These are phyloP conservation scores for Xylaria grammica DNA, from an alignment of 495 filamentous ascomycete species.

Conservation along the genomic window DNA sequence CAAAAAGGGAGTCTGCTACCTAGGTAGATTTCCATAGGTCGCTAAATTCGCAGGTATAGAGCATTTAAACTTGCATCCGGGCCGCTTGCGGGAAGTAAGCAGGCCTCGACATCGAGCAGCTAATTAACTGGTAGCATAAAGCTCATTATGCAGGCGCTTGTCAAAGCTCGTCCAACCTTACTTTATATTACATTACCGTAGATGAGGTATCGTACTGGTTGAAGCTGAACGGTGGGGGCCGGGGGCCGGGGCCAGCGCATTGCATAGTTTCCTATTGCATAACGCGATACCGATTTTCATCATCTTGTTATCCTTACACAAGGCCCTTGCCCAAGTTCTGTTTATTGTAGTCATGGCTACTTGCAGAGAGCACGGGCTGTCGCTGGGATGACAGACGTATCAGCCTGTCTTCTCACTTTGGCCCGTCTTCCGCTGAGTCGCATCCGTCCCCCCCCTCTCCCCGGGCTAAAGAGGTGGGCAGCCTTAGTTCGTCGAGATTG, in stretches of 20 bases:
- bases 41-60: neutral
- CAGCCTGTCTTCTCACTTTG: constrained; percentile 1
- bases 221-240: too few species aligned
- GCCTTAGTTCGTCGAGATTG: neutral
- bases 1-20: too few species aligned
- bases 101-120: neutral
- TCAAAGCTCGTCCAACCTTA: neutral
- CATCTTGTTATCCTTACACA: neutral
- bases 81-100: neutral
- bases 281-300: neutral
- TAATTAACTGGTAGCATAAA: neutral
- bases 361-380: neutral
- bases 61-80: neutral
- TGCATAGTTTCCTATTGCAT: too few species aligned
- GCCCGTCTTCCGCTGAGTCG: neutral
- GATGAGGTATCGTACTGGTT: too few species aligned
- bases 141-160: neutral
- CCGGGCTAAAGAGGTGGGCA: neutral
- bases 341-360: neutral
- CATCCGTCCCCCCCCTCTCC: neutral
- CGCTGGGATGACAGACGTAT: neutral
- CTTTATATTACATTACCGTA: too few species aligned
- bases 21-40: neutral
- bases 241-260: too few species aligned
- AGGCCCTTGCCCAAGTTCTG: neutral